A percentile compares a stretch with the other conserved stretches of the same genome.
phyloP scores from a whole-genome alignment of 2,329 filamentous ascomycete species.

The Amphichorda felina region DNA sequence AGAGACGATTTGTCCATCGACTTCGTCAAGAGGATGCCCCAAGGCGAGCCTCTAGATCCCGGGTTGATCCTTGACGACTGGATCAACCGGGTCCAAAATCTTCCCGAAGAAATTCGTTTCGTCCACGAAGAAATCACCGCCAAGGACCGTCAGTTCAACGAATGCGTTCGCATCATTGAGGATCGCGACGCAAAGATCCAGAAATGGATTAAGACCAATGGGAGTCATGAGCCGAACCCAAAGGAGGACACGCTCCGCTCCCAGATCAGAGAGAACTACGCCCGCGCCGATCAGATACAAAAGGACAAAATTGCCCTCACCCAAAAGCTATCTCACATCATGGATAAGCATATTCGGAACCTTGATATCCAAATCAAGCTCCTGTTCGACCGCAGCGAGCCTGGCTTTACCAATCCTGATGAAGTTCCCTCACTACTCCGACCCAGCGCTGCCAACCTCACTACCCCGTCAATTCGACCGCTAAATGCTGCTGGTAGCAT shows the following conservation, averaged over 20 bases:
- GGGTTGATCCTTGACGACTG: constrained; percentile 69
- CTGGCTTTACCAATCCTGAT: constrained; percentile 49
- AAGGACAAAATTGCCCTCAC: constrained; percentile 63
- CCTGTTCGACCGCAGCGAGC: constrained; percentile 48
- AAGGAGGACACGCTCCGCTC: constrained; percentile 60
- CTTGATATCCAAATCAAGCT: constrained; percentile 53
- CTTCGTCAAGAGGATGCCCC: constrained; percentile 55
- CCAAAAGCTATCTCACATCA: constrained; percentile 46
- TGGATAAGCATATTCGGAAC: constrained; percentile 51
- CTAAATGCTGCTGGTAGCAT: constrained; percentile 28
- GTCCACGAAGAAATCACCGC: constrained; percentile 73
- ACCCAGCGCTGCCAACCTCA: constrained; percentile 40
- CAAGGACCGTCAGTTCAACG: constrained; percentile 62
- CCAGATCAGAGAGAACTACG: constrained; percentile 56
- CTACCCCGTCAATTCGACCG: constrained; percentile 24
- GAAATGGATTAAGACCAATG: constrained; percentile 69
- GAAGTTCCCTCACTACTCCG: constrained; percentile 52
- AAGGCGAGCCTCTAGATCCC: constrained; percentile 48
- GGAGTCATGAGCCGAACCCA: constrained; percentile 61
- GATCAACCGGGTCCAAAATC: constrained; percentile 62
- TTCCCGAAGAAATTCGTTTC: constrained; percentile 73
- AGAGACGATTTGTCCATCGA: constrained; percentile 64
- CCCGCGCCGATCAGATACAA: constrained; percentile 57
- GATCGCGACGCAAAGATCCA: constrained; percentile 66
- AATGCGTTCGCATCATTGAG: constrained; percentile 56